Evolutionary conservation across 768 basidiomycete species (phyloP), one percentile per base, ranked within the genome.

Genomic region (Rhizopogon salebrosus): DNA sequence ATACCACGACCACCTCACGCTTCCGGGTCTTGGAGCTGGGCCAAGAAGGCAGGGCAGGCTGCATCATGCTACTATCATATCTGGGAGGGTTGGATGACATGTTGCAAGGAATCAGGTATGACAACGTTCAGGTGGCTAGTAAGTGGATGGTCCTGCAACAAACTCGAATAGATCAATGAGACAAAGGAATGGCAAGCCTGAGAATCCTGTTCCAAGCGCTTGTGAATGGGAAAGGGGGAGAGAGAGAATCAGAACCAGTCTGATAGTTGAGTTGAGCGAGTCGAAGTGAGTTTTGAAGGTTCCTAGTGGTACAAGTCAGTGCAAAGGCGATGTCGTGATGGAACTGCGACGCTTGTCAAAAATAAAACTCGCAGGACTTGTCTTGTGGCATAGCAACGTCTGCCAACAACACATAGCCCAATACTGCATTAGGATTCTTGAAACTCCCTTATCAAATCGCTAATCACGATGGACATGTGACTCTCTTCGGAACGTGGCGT

Each of bases 1-100:
- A 42, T 40, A 71, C 69, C 46, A 70, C 50, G 1, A 58, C 52
- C 41, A 70, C 59, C 23, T 62, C 52, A 45, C 55, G 62, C 18
- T 58, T 59, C 36, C 51, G 26, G 35, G 41, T 55, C 49, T 53
- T 64, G 16, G 53, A 22, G 37, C 52, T 54, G 18, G 24, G 9
- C n/a, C 55, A 34, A n/a, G 42, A 50, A 27, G 64, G 56, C 4
- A 34, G 14, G 22, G 45, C 13, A 46, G 45, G 31, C 22, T 9
- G 45, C 20, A 34, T 34, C 4, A 7, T 34, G 1, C 9, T 8
- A 46, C 9, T 8, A 46, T 46, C 45, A 34, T 46, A 46, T 22
- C 35, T 46, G 31, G 45, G 45, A 23, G 45, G 45, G 22, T 31
- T 46, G 20, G 16, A 10, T 34, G 45, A 8, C 45, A 46, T 46